Evolutionary conservation across 495 filamentous ascomycete genomes (phyloP), one percentile per base, ranked within the genome.

Genomic region (Neurospora discreta): DNA sequence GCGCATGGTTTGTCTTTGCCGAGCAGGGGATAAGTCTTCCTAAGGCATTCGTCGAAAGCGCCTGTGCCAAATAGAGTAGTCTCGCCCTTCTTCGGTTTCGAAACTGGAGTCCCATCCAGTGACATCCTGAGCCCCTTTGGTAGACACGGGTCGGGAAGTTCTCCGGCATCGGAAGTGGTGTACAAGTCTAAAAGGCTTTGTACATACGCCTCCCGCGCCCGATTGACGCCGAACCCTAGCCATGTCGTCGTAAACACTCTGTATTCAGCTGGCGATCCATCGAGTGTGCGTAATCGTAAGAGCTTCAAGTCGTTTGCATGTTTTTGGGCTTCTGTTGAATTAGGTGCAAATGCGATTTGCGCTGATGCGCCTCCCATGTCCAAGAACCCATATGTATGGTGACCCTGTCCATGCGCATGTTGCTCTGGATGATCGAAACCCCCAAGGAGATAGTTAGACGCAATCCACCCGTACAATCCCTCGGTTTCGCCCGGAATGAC

Each of bases 291-390:
- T 80, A 99, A 79, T 46, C 96, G 89, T 43, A 99, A 78, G 41
- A 98, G 76, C 71, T 91, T 97, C 60, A 99, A 84, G 78, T 98
- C 94, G 71, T 97, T 89, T 2, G 92, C 91, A 79, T 99, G 95
- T 74, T 94, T 96, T 74, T 90, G 86, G 7, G 93, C 90, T 77
- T 98, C 95, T 0, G 95, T 99, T 15, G 87, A 81, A 79, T 99
- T 99, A 0, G 95, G 95, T 11, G 94, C 93, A 79, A 99, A 99
- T 7, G 95, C 95, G 75, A 99, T 98, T 79, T 98, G 95, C 23
- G 95, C 94, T 0, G 94, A 98, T 20, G 95, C 95, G 20, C 95
- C 95, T 36, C 95, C 95, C 95, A 99, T 98, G 79, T 99, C 95
- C 69, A 99, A 81, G 78, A 99, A 99, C 0, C 95, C 95, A 79